Evolutionary conservation across 306 rosid species (phyloP), one percentile per base, ranked within the genome.

Genomic region (Pyrus bretschneideri): DNA sequence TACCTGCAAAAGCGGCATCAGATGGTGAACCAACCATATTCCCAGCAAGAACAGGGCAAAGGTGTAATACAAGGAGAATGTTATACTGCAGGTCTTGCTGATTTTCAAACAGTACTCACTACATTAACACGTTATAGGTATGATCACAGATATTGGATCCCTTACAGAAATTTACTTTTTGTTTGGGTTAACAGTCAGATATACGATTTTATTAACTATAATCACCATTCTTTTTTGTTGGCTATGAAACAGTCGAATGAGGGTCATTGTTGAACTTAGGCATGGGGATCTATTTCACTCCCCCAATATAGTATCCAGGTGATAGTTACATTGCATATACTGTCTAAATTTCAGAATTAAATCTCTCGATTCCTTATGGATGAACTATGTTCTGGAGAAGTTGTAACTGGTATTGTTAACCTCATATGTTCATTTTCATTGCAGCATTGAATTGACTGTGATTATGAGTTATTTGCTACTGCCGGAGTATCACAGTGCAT

Each of bases 401-500:
- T 51, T 51, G 55, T 51, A 15, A 17, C 55, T 51, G 55, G 55
- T 51, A 15, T 77, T 65, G 40, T 72, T 70, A 42, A 71, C 35
- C 76, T 83, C 73, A 67, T 54, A 72, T 81, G 69, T 71, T 42
- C 25, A 76, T 54, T 79, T 60, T 68, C 76, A 68, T 84, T 89
- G 86, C 91, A 95, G 99, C 92, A 95, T 95, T 75, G 99, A 95
- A 90, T 95, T 83, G 93, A 92, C 74, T 84, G 97, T 4, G 97
- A 95, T 73, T 96, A 92, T 79, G 97, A 95, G 80, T 84, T 92
- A 71, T 95, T 95, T 83, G 97, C 97, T 64, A 95, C 97, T 59
- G 99, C 99, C 74, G 99, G 99, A 82, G 99, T 95, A 83, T 95
- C 99, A 5, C 88, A 96, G 79, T 85, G 99, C 79, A 95, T 95